Evolutionary conservation across 116 monocot species (phyloP), one percentile per base, ranked within the genome.

Genomic region (Iris pallida): DNA sequence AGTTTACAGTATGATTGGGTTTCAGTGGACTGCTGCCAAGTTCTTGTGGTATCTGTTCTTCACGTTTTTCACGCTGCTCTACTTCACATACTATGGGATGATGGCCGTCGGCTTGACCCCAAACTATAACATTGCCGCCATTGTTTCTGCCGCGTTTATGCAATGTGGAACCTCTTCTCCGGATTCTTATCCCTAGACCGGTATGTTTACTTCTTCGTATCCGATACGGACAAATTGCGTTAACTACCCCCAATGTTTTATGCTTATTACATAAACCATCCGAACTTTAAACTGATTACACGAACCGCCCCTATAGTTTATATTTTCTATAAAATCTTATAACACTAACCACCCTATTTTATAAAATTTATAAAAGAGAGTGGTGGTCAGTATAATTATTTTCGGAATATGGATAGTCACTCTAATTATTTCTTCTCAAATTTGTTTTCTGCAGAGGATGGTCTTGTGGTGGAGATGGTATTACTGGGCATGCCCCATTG

Each of bases 391-490:
- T n/a, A n/a, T n/a, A n/a, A n/a, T n/a, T n/a, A n/a, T n/a, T n/a
- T n/a, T n/a, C n/a, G n/a, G n/a, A n/a, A n/a, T n/a, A n/a, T n/a
- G n/a, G n/a, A n/a, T n/a, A n/a, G n/a, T n/a, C n/a, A n/a, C n/a
- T 5, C 48, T 49, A 5, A 0, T 49, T 49, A 49, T 11, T 49
- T 49, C 48, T 49, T 7, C 11, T 7, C n/a, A 45, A 8, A 45
- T 15, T 16, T 53, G 59, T 44, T 47, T n/a, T n/a, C n/a, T 54
- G 7, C 73, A 81, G 81, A 81, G 57, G 18, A 69, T 81, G 0
- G 77, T 73, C 1, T 64, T 79, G 59, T 83, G 83, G 83, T 83
- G 83, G 83, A 83, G 79, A 65, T 83, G 83, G 83, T 83, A 76
- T 42, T 58, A 45, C 16, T 83, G 83, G 83, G 75, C 72, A 11